A percentile compares a stretch with the other conserved stretches of the same genome.
Evolutionary conservation across 2,329 filamentous ascomycete species (phyloP).

Genomic region (Colletotrichum higginsianum): DNA sequence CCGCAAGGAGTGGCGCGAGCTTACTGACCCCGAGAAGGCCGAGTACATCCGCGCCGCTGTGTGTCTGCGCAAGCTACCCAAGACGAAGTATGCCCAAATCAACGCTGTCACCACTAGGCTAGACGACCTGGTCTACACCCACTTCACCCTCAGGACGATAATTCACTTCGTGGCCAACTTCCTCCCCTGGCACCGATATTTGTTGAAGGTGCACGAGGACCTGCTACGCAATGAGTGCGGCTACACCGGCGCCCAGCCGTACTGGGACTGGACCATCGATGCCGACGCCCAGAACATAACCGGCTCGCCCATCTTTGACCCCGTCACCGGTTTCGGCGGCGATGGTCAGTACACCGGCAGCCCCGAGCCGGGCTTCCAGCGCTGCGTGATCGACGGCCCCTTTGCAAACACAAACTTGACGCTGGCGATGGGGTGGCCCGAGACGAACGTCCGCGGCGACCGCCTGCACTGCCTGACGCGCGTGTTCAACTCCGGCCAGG

Average conservation of each 20-base stretch:
- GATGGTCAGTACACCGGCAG: slow-evolving; percentile 45
- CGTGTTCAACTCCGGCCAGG: slow-evolving; percentile 42
- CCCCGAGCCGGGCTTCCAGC: slow-evolving; percentile 21
- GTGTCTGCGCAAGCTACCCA: slow-evolving; percentile 40
- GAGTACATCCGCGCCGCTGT: slow-evolving; percentile 43
- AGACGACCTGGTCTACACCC: slow-evolving; percentile 44
- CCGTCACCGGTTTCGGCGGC: slow-evolving; percentile 51
- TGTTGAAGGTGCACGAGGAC: slow-evolving; percentile 50
- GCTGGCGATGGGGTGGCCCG: slow-evolving; percentile 43
- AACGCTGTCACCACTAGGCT: slow-evolving; percentile 41
- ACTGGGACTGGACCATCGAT: slow-evolving; percentile 52
- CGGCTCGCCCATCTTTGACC: slow-evolving; percentile 51
- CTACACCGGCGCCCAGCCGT: slow-evolving; percentile 52
- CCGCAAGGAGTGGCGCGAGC: slow-evolving; percentile 45
- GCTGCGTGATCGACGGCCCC: slow-evolving; percentile 46
- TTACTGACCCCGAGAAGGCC: slow-evolving; percentile 40
- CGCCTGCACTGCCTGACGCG: slow-evolving; percentile 44
- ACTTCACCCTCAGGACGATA: slow-evolving; percentile 37
- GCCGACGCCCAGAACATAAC: slow-evolving; percentile 35
- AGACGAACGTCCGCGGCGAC: slow-evolving; percentile 39
- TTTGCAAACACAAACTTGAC: slow-evolving; percentile 44
- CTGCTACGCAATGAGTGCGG: slow-evolving; percentile 50
- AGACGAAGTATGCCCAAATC: slow-evolving; percentile 36
- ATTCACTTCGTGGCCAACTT: slow-evolving; percentile 49
- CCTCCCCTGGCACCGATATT: slow-evolving; percentile 54